Evolutionary conservation across 768 basidiomycete genomes (phyloP).

Genomic region (Suillus luteus): DNA sequence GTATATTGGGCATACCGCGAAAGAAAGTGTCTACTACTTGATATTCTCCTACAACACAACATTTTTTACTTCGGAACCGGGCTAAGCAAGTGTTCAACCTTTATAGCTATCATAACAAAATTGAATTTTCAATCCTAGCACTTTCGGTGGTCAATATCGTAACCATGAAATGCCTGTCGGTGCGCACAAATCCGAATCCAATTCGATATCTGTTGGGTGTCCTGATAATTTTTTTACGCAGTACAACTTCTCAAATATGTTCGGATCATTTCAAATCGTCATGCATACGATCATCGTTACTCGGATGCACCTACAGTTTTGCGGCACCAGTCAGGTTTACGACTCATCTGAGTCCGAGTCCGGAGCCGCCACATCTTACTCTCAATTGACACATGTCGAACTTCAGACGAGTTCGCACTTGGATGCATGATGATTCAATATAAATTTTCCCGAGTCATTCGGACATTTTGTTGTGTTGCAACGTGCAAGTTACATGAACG

Average conservation of each 20-base stretch:
- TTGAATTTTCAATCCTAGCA: background rate
- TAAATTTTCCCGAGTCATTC: background rate
- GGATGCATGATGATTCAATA: background rate
- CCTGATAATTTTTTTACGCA: background rate
- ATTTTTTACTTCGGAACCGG: conserved; percentile 4
- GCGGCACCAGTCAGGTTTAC: background rate
- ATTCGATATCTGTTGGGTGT: background rate
- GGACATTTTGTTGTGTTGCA: background rate
- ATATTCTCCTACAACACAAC: background rate
- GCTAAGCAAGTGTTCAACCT: background rate
- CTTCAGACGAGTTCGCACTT: background rate
- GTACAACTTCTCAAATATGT: background rate
- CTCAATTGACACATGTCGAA: background rate
- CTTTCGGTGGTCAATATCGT: background rate
- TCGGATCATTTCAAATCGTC: background rate
- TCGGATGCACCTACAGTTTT: conserved; percentile 1
- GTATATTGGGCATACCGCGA: conserved; percentile 1
- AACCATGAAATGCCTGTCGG: background rate
- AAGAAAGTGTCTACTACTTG: background rate
- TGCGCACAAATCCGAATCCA: background rate
- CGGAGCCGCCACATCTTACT: background rate
- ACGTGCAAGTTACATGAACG: background rate
- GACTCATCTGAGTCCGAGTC: background rate
- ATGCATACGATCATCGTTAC: conserved; percentile 1
- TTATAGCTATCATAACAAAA: background rate